Conservation (phyloP, 371 early-diverging fungal species). For the Mycotypha africana region DNA sequence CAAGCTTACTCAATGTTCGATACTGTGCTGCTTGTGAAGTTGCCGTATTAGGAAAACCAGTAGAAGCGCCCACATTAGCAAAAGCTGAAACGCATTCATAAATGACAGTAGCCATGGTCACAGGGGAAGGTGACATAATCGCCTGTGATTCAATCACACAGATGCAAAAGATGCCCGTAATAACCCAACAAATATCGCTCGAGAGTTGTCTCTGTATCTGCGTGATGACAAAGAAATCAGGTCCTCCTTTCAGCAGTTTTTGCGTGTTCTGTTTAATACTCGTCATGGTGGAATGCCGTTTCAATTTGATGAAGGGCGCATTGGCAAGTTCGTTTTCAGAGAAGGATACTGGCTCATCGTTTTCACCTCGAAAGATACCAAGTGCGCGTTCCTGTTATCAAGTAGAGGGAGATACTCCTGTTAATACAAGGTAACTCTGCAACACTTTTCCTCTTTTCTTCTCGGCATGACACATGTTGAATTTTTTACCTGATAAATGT, state of each 20-base stretch:
- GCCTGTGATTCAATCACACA: constrained; percentile 24
- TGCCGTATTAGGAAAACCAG: constrained; percentile 29
- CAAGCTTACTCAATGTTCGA: constrained; percentile 28
- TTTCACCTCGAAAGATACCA: constrained; percentile 37
- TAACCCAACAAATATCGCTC: constrained; percentile 42
- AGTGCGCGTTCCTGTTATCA: constrained; percentile 35
- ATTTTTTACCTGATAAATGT: constrained; percentile 36
- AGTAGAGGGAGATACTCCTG: background rate
- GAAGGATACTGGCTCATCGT: constrained; percentile 22
- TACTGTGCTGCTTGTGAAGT: constrained; percentile 36
- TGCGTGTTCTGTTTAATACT: constrained; percentile 32
- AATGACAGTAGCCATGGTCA: constrained; percentile 31
- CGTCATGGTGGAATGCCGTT: constrained; percentile 34
- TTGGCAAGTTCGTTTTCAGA: constrained; percentile 22
- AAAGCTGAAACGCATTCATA: constrained; percentile 42
- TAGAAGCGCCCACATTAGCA: constrained; percentile 36
- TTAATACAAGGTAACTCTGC: background rate
- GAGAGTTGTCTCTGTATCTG: constrained; percentile 40
- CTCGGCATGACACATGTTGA: no score
- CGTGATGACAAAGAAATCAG: constrained; percentile 38
- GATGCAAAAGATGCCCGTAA: constrained; percentile 30
- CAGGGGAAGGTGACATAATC: constrained; percentile 33
- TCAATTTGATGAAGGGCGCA: constrained; percentile 28
- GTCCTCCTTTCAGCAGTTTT: constrained; percentile 23
- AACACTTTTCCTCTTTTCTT: background rate